Evolutionary conservation across 768 basidiomycete species (phyloP).

Genomic region (Xerocomellus chrysenteron): DNA sequence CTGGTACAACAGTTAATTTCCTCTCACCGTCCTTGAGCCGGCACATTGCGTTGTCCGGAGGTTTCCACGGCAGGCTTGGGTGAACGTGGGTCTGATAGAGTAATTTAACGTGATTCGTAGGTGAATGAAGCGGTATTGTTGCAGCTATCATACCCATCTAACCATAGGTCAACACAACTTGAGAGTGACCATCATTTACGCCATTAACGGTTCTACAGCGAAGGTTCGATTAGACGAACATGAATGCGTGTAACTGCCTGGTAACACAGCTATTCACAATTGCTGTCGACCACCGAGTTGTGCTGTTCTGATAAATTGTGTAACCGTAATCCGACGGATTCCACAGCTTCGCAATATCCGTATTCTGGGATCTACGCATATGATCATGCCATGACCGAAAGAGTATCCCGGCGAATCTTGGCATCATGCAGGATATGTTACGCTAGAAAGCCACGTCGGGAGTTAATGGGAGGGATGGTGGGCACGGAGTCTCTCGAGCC

Average conservation of each 20-base stretch:
- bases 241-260: not conserved
- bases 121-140: not conserved
- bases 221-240: not conserved
- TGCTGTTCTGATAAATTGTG: not conserved
- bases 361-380: not conserved
- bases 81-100: not conserved
- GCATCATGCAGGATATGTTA: not conserved
- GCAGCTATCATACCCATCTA: not conserved
- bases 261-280: constrained; percentile 6
- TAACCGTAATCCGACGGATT: not conserved
- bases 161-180: not conserved
- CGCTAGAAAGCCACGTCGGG: not conserved
- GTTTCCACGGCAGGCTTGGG: too few relatives aligned
- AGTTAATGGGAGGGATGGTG: not conserved
- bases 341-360: constrained; percentile 15
- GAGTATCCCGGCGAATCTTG: not conserved
- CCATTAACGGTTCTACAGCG: not conserved
- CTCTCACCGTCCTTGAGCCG: not conserved
- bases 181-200: not conserved
- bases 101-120: not conserved
- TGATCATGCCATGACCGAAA: not conserved
- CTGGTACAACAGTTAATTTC: not conserved
- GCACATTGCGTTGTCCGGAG: not conserved
- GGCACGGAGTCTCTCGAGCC: not conserved
- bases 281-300: not conserved